Percentiles rank a stretch among this genome's conserved stretches.
Evolutionary conservation across 2,329 filamentous ascomycete species (phyloP).

Genomic region (Fusarium dimerum): DNA sequence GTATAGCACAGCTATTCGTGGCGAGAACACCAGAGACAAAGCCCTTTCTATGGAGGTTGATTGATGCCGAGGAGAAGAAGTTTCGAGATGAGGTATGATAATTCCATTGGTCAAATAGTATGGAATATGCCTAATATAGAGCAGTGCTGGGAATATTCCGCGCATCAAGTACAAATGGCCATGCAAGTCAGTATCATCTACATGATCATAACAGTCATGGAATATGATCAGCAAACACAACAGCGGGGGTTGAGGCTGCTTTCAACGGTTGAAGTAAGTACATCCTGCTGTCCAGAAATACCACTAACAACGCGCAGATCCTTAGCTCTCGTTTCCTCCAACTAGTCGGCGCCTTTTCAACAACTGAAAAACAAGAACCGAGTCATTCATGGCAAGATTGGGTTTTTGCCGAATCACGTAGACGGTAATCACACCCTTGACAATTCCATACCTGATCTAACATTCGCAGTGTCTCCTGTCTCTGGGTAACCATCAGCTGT

Average conservation of each 20-base stretch:
- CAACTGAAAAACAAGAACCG: conserved; percentile 13
- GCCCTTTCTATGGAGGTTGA: conserved; percentile 30
- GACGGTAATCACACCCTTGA: conserved; percentile 14
- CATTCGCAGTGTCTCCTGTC: conserved; percentile 16
- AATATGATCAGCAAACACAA: conserved; percentile 10
- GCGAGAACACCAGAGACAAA: conserved; percentile 22
- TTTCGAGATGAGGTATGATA: conserved; percentile 20
- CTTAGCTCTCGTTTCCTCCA: conserved; percentile 14
- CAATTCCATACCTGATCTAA: neutral
- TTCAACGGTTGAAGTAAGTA: conserved; percentile 17
- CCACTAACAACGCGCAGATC: conserved; percentile 1
- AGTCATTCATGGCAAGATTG: conserved; percentile 31
- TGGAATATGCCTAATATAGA: neutral
- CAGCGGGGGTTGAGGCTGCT: conserved; percentile 9
- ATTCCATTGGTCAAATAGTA: accelerated
- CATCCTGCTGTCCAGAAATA: neutral
- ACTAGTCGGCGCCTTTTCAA: conserved; percentile 6
- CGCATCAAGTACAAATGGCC: conserved; percentile 18
- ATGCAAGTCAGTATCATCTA: conserved; percentile 31
- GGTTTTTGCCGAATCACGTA: conserved; percentile 34
- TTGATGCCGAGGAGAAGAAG: conserved; percentile 23
- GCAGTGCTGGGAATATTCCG: conserved; percentile 5
- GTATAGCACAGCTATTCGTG: conserved; percentile 28
- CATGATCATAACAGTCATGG: conserved; percentile 32
- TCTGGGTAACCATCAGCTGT: conserved; percentile 27